Evolutionary conservation across 2,329 filamentous ascomycete species (phyloP).

Genomic region (Fusarium sp.): DNA sequence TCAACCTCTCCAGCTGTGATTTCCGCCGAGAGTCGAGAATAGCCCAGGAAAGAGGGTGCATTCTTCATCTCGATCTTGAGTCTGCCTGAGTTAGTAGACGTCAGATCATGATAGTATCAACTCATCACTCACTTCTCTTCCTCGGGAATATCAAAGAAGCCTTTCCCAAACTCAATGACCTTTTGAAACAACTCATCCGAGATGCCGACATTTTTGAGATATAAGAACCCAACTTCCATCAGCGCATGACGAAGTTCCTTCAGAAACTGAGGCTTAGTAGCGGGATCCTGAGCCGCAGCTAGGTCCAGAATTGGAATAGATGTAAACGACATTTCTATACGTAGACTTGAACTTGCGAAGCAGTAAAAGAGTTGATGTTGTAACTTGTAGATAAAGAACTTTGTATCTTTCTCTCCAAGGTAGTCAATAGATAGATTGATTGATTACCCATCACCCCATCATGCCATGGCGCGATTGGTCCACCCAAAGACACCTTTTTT

Average conservation of each 20-base stretch:
- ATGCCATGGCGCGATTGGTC: slow-evolving; percentile 54
- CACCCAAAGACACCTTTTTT: slow-evolving; percentile 37
- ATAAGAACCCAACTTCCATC: slow-evolving; percentile 89
- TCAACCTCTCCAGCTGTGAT: slow-evolving; percentile 81
- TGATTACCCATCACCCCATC: slow-evolving; percentile 41
- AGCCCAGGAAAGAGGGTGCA: slow-evolving; percentile 77
- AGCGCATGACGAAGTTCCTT: slow-evolving; percentile 78
- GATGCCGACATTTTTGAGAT: slow-evolving; percentile 84
- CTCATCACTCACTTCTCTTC: slow-evolving; percentile 74
- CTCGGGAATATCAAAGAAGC: slow-evolving; percentile 80
- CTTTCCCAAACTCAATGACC: slow-evolving; percentile 75
- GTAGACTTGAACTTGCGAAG: not conserved
- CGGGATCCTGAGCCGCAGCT: slow-evolving; percentile 70
- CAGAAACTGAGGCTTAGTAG: slow-evolving; percentile 79
- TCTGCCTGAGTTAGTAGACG: slow-evolving; percentile 50
- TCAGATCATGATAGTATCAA: not conserved
- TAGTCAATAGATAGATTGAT: slow-evolving; percentile 16
- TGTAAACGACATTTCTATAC: slow-evolving; percentile 72
- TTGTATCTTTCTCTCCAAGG: slow-evolving; percentile 36
- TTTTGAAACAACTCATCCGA: slow-evolving; percentile 71
- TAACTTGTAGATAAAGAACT: slow-evolving; percentile 35
- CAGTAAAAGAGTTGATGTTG: not conserved
- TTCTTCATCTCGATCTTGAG: slow-evolving; percentile 80
- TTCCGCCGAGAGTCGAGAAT: slow-evolving; percentile 74
- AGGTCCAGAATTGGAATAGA: slow-evolving; percentile 84